Conservation (phyloP, 2,329 filamentous ascomycete genomes). For the Colletotrichum gloeosporioides region DNA sequence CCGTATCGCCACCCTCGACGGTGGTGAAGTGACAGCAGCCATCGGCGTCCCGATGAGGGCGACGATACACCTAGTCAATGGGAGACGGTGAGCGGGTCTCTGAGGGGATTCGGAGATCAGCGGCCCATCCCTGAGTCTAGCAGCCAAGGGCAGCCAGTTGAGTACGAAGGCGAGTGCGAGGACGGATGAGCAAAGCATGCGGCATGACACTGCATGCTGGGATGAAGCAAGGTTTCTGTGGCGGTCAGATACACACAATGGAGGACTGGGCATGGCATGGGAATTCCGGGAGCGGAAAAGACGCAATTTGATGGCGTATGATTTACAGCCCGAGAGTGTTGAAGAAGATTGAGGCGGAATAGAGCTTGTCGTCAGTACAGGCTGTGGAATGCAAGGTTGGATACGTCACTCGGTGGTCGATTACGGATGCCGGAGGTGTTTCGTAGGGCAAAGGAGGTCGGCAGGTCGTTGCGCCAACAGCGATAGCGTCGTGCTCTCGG, state of each 20-base stretch:
- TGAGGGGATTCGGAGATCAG: constrained; percentile 14
- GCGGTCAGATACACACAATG: neutral
- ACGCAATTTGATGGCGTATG: neutral
- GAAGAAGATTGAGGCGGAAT: neutral
- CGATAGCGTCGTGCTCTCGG: neutral
- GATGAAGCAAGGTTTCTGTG: neutral
- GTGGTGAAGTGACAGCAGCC: neutral
- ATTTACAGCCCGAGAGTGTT: neutral
- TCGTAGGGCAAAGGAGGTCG: neutral
- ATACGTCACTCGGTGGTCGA: neutral
- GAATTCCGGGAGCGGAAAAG: neutral
- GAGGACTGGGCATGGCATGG: neutral
- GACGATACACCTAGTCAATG: neutral
- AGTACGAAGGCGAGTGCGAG: neutral
- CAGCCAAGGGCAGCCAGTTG: neutral
- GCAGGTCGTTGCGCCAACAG: neutral
- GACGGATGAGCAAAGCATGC: neutral
- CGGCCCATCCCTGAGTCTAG: constrained; percentile 2
- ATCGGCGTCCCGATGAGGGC: neutral
- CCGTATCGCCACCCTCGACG: constrained; percentile 1
- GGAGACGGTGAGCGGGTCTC: neutral
- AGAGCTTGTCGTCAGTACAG: neutral
- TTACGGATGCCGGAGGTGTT: neutral
- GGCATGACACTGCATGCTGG: neutral
- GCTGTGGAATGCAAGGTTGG: neutral